These are phyloP conservation scores for Parastagonospora nodorum DNA, from an alignment of 2,329 filamentous ascomycete genomes.

Conservation along the genomic window DNA sequence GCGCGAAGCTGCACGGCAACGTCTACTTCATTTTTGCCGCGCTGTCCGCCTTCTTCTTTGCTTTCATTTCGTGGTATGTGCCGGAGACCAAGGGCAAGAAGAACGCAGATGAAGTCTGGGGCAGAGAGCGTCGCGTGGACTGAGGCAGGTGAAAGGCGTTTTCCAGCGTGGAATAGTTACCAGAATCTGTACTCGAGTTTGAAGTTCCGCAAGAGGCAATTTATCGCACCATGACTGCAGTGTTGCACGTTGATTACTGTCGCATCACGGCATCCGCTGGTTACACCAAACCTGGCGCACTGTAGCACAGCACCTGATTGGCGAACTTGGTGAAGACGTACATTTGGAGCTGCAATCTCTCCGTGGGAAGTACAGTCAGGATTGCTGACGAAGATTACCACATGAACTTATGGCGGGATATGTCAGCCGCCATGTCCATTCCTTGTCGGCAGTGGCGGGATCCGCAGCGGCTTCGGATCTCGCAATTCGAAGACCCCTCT, in stretches of 20 bases:
- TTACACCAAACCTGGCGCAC: no score
- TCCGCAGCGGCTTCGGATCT: background rate
- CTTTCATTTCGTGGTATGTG: constrained; percentile 75
- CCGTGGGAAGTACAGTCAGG: background rate
- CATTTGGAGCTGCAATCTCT: no score
- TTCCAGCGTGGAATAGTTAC: no score
- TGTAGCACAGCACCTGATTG: no score
- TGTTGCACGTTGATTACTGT: no score
- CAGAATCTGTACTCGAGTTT: no score
- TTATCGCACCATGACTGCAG: no score
- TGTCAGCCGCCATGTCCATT: background rate
- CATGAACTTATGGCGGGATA: background rate
- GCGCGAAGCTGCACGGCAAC: constrained; percentile 77
- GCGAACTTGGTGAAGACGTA: no score
- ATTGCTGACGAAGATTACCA: background rate
- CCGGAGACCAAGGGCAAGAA: constrained; percentile 89
- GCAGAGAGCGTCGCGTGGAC: constrained; percentile 56
- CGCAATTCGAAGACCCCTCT: background rate
- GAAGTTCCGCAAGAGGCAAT: no score
- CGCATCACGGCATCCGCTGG: no score
- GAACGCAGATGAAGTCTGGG: constrained; percentile 90
- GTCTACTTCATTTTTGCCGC: constrained; percentile 91
- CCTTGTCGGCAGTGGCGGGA: background rate
- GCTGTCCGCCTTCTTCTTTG: constrained; percentile 69
- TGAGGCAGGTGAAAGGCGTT: constrained; percentile 7